These are phyloP conservation scores for Laguncularia racemosa DNA, from an alignment of 345 rosid genomes.

Conservation along the genomic window DNA sequence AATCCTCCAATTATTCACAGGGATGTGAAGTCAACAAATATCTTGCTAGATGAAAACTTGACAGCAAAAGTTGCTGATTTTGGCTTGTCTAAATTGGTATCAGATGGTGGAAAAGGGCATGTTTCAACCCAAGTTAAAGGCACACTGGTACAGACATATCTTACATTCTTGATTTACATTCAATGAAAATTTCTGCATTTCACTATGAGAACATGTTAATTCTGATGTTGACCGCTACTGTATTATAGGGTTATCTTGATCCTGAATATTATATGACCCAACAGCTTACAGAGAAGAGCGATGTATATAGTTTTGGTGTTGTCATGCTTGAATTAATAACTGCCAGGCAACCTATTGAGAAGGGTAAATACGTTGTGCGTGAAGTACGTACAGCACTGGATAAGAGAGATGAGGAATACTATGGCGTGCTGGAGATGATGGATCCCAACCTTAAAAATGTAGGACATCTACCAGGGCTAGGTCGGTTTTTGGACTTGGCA, in stretches of 20 bases:
- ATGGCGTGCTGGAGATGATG: constrained; percentile 62
- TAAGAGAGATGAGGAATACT: constrained; percentile 47
- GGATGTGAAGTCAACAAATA: constrained; percentile 84
- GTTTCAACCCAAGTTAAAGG: constrained; percentile 99
- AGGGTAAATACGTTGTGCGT: constrained; percentile 81
- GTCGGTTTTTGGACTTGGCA: constrained; percentile 62
- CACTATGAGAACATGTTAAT: too few relatives aligned
- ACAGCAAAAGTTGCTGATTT: constrained; percentile 95
- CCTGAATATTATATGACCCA: constrained; percentile 97
- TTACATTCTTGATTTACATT: neutral
- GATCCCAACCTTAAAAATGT: constrained; percentile 50
- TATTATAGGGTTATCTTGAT: constrained; percentile 84
- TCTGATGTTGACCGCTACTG: neutral
- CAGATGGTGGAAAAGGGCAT: constrained; percentile 82
- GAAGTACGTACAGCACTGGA: constrained; percentile 49
- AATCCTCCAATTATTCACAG: constrained; percentile 97
- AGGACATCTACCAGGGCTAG: constrained; percentile 43
- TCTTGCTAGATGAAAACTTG: constrained; percentile 77
- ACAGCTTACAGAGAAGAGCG: constrained; percentile 91
- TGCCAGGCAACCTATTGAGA: constrained; percentile 84
- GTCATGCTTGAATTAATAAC: constrained; percentile 86
- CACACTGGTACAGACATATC: constrained; percentile 53
- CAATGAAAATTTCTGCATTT: too few relatives aligned
- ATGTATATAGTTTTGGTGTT: constrained; percentile 94
- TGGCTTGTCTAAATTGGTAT: constrained; percentile 89